Evolutionary conservation across 768 basidiomycete species (phyloP).

Genomic region (Leccinum subtestaceum): DNA sequence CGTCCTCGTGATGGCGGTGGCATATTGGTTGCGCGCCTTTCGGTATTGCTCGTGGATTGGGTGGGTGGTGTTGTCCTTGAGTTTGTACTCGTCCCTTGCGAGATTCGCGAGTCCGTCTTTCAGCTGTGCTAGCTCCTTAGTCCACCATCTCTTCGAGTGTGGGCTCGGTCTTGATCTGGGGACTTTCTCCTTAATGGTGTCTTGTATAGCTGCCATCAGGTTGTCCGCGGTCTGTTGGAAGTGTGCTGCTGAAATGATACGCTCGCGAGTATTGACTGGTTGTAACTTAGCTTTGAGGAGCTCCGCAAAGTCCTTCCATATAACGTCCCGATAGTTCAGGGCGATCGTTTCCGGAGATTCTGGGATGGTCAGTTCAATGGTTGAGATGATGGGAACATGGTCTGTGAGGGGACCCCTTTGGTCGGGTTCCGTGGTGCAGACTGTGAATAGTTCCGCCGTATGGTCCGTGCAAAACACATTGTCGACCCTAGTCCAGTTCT

Average conservation of each 20-base stretch:
- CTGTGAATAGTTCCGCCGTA: neutral
- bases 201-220: neutral
- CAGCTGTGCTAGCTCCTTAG: neutral
- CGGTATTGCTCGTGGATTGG: neutral
- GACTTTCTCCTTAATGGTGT: neutral
- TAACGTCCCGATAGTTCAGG: neutral
- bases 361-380: neutral
- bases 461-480: constrained; percentile 31
- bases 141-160: neutral
- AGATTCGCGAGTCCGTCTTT: neutral
- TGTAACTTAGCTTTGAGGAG: neutral
- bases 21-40: neutral
- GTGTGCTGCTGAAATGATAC: neutral
- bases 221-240: neutral
- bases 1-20: neutral
- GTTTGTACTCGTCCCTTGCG: neutral
- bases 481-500: constrained; percentile 34
- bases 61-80: neutral
- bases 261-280: rapidly evolving
- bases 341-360: neutral
- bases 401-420: neutral
- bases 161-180: neutral
- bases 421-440: neutral
- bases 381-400: neutral
- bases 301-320: neutral